Evolutionary conservation across 2,329 filamentous ascomycete genomes (phyloP).

Genomic region (Aspergillus sp.): DNA sequence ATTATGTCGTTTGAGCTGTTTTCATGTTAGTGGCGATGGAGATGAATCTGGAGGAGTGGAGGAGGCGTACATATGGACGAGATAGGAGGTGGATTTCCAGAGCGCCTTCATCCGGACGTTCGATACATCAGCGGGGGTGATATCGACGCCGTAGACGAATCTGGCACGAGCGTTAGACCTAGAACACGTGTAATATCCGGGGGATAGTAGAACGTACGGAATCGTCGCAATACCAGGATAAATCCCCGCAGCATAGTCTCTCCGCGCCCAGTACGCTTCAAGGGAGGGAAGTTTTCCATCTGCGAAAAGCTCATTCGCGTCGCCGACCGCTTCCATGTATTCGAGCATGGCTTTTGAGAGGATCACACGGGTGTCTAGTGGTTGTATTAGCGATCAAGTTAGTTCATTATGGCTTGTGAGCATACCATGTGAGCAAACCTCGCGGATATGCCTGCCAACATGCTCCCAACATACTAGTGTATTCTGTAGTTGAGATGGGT

Average conservation of each 20-base stretch:
- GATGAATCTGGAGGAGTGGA: not conserved
- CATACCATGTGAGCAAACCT: slow-evolving; percentile 12
- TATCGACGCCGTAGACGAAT: slow-evolving; percentile 14
- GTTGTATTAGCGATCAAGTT: not conserved
- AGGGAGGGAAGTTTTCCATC: slow-evolving; percentile 9
- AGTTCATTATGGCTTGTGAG: not conserved
- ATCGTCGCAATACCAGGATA: slow-evolving; percentile 20
- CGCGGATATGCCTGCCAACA: slow-evolving; percentile 13
- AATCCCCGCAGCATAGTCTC: slow-evolving; percentile 16
- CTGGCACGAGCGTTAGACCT: not conserved
- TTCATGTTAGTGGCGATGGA: not conserved
- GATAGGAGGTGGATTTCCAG: slow-evolving; percentile 16
- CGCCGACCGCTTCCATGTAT: not conserved
- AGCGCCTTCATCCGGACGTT: slow-evolving; percentile 7
- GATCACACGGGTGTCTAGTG: not conserved
- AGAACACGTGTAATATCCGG: too few species aligned
- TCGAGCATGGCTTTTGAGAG: not conserved
- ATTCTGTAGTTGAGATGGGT: slow-evolving; percentile 4
- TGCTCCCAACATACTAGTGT: slow-evolving; percentile 17
- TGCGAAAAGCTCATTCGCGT: not conserved
- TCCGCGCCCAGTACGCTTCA: slow-evolving; percentile 13
- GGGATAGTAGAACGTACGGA: not conserved
- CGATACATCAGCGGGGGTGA: not conserved
- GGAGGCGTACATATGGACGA: slow-evolving; percentile 17
- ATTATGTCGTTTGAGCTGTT: slow-evolving; percentile 18